phyloP scores from a whole-genome alignment of 2,329 filamentous ascomycete species.

The Fusarium devonianum region DNA sequence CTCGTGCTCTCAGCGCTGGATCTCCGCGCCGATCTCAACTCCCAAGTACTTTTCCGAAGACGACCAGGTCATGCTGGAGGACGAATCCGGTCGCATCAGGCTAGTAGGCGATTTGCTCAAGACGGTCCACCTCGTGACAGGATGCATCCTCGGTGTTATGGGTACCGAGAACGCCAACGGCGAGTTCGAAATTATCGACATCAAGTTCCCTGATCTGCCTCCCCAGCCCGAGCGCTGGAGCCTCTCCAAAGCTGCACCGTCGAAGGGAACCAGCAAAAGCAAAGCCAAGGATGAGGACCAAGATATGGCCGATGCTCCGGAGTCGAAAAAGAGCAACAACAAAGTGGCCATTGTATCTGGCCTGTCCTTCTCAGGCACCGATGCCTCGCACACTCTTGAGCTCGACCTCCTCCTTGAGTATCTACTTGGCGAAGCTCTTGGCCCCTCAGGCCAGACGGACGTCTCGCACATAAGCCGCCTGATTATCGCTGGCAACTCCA shows the following conservation, averaged over 20 bases:
- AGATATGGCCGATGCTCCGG: slow-evolving; percentile 63
- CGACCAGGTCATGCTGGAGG: slow-evolving; percentile 86
- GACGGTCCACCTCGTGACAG: slow-evolving; percentile 81
- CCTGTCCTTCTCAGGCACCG: slow-evolving; percentile 79
- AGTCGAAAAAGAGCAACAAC: slow-evolving; percentile 54
- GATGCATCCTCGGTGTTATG: slow-evolving; percentile 92
- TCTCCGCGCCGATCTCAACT: slow-evolving; percentile 78
- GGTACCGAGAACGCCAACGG: slow-evolving; percentile 93
- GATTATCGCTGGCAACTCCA: slow-evolving; percentile 90
- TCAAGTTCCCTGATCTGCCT: slow-evolving; percentile 86
- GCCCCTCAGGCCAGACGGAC: slow-evolving; percentile 63
- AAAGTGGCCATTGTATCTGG: slow-evolving; percentile 89
- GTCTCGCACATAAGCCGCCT: slow-evolving; percentile 78
- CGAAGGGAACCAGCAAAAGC: slow-evolving; percentile 44
- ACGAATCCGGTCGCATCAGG: slow-evolving; percentile 88
- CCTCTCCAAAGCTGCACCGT: slow-evolving; percentile 58
- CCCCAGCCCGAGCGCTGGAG: slow-evolving; percentile 84
- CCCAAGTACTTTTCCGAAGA: slow-evolving; percentile 77
- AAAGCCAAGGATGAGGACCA: slow-evolving; percentile 54
- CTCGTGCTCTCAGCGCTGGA: slow-evolving; percentile 72
- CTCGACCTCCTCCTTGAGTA: slow-evolving; percentile 85
- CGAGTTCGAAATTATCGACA: slow-evolving; percentile 89
- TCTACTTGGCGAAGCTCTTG: slow-evolving; percentile 81
- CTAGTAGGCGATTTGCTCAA: slow-evolving; percentile 76
- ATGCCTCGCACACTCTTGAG: slow-evolving; percentile 74